Evolutionary conservation across 148 eudicot species (phyloP).

Genomic region (Fagopyrum homotropicum): DNA sequence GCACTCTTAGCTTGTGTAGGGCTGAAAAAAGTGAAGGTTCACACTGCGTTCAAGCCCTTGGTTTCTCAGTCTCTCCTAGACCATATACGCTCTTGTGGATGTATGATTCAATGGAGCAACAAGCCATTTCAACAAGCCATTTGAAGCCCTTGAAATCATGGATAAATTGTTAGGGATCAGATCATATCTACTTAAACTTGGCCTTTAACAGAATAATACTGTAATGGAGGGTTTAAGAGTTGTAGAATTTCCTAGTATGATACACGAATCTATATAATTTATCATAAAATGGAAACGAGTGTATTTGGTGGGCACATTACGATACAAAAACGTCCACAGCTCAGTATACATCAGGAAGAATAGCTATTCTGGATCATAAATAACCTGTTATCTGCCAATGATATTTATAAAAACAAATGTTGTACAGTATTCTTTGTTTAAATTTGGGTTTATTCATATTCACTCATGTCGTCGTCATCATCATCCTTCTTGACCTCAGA

Average conservation of each 20-base stretch:
- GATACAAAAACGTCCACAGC: not conserved
- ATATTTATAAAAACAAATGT: not conserved
- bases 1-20: constrained; percentile 81
- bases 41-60: constrained; percentile 43
- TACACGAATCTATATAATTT: no score
- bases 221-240: no score
- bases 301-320: not conserved
- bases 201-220: no score
- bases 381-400: not conserved
- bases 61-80: constrained; percentile 52
- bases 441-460: not conserved
- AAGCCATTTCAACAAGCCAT: constrained; percentile 44
- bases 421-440: not conserved
- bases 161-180: no score
- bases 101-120: constrained; percentile 69
- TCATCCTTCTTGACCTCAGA: not conserved
- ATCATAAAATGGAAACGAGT: no score
- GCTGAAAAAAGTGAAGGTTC: constrained; percentile 82
- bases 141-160: no score
- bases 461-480: not conserved
- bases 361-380: not conserved
- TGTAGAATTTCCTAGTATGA: no score
- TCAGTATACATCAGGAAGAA: not conserved
- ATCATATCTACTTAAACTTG: no score
- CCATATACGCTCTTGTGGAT: constrained; percentile 76